Evolutionary conservation across 805 yeast species (phyloP), one percentile per base, ranked within the genome.

Genomic region (Myxozyma sirexii): DNA sequence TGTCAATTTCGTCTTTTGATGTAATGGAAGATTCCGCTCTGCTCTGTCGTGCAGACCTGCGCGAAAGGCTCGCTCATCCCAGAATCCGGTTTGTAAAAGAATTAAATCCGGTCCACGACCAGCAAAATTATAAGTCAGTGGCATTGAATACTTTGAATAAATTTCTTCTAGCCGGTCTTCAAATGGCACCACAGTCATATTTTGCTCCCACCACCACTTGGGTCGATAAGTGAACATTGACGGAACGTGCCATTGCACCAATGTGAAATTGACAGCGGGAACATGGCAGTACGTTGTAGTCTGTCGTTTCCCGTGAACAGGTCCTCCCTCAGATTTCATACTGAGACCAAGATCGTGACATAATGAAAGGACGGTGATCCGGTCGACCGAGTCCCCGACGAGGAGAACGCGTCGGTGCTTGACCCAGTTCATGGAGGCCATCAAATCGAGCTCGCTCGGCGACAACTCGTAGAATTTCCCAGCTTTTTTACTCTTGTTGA

Each of bases 181-280:
- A 39, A 59, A 62, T 15, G 66, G 51, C 8, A 62, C 61, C 5
- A 47, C 7, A 17, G 54, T 21, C 63, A 62, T 59, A 24, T 38
- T 26, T 23, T 23, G 17, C 37, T 43, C 45, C 60, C 62, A 62
- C 66, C 66, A 62, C 66, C 64, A 62, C 5, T 43, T 44, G 2
- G 66, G 66, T 13, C 60, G 52, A 47, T 49, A 52, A n/a, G 66
- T 56, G 17, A 49, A 59, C 49, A 44, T 48, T 4, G 57, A 38
- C 13, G 63, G 47, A 21, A 62, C 31, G 26, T 62, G 66, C 66
- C 66, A 62, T 42, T 62, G 66, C 23, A 49, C 35, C 50, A 62
- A 23, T 1, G 66, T 62, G 33, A 62, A 48, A 50, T 62, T 60
- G 21, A 58, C 37, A 1, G 10, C 15, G 1, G 63, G 63, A 24